phyloP scores from a whole-genome alignment of 163 green algal species.

The Coccomyxa subellipsoidea region DNA sequence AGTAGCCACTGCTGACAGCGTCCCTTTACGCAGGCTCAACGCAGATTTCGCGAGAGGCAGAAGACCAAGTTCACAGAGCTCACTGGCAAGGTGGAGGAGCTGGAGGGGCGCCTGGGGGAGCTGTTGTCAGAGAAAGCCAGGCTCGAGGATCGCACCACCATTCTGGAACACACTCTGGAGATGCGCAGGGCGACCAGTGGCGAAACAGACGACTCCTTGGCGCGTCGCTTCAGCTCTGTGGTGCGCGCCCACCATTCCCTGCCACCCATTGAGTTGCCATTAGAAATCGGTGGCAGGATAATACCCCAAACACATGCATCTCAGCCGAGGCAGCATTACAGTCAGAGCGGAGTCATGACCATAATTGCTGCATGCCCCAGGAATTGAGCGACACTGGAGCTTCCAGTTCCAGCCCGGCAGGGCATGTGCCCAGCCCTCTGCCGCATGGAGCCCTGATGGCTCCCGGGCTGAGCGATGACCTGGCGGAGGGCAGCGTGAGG shows the following conservation, averaged over 20 bases:
- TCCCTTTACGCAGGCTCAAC: background rate
- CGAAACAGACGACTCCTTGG: background rate
- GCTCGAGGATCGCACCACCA: background rate
- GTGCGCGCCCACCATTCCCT: background rate
- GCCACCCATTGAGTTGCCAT: too few species aligned
- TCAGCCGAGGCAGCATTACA: too few species aligned
- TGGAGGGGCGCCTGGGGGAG: background rate
- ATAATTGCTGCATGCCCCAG: background rate
- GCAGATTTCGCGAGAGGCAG: background rate
- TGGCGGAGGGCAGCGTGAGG: background rate
- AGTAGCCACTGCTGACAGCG: background rate
- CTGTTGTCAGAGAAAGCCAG: slow-evolving; percentile 3
- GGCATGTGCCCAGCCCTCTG: background rate
- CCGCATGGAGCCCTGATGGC: background rate
- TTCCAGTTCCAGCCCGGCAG: background rate
- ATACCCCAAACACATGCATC: too few species aligned
- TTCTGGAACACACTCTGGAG: slow-evolving; percentile 9
- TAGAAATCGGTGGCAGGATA: background rate
- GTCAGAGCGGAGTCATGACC: background rate
- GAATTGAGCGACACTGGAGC: background rate
- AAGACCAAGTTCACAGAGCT: slow-evolving; percentile 17
- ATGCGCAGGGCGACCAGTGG: background rate
- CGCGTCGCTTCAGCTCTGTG: background rate
- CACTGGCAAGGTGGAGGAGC: slow-evolving; percentile 14
- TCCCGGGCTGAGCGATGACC: background rate